phyloP scores from a whole-genome alignment of 2,329 filamentous ascomycete genomes.

The Paecilomyces sp. region DNA sequence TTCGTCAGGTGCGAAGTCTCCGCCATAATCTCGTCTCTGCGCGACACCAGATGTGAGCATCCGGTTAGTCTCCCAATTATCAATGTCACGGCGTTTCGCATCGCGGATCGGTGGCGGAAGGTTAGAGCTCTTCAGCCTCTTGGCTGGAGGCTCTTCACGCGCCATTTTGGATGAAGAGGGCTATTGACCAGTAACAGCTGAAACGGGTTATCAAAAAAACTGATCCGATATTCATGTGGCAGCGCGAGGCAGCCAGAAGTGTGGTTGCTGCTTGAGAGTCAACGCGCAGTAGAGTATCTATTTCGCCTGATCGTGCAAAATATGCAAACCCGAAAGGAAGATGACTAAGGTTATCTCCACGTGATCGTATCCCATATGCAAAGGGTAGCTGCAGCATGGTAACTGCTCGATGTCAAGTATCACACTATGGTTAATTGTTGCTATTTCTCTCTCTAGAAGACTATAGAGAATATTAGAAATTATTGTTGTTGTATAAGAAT shows the following conservation, averaged over 20 bases:
- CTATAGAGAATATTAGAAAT: too few species aligned
- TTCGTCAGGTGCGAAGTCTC: slow-evolving; percentile 75
- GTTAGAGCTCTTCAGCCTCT: slow-evolving; percentile 31
- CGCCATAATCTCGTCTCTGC: slow-evolving; percentile 72
- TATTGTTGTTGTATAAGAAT: too few species aligned
- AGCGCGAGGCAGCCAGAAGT: not conserved
- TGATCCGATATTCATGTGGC: not conserved
- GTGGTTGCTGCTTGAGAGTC: not conserved
- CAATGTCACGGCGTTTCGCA: slow-evolving; percentile 79
- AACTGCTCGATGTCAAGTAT: not conserved
- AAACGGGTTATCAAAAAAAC: not conserved
- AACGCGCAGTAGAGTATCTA: not conserved
- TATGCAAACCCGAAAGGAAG: slow-evolving; percentile 15
- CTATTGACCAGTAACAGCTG: not conserved
- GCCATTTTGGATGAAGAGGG: slow-evolving; percentile 19
- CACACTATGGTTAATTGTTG: too few species aligned
- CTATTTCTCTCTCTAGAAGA: too few species aligned
- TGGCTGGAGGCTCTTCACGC: slow-evolving; percentile 30
- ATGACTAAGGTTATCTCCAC: slow-evolving; percentile 10
- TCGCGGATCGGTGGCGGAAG: slow-evolving; percentile 29
- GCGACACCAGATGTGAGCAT: slow-evolving; percentile 97
- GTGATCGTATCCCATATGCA: slow-evolving; percentile 7
- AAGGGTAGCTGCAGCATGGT: not conserved
- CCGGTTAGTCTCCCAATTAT: slow-evolving; percentile 97
- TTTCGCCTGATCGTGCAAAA: slow-evolving; percentile 13